phyloP scores from a whole-genome alignment of 352 stramenopile genomes.

The Pythium dissimile region DNA sequence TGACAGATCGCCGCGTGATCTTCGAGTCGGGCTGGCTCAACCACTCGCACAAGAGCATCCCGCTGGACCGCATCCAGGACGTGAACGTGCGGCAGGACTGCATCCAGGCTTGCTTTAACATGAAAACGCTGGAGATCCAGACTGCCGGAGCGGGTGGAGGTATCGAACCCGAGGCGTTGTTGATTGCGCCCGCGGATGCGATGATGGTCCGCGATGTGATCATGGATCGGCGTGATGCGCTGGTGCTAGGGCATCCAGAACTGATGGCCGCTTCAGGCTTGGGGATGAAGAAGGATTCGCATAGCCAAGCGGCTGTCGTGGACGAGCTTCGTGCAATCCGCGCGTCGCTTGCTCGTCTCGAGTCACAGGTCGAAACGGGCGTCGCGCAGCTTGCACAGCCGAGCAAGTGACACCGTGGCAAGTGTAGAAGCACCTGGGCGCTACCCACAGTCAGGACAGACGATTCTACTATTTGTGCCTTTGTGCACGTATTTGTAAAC shows the following conservation, averaged over 20 bases:
- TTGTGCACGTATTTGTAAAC: no score
- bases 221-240: slow-evolving; percentile 38
- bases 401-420: neutral
- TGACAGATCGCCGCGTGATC: slow-evolving; percentile 36
- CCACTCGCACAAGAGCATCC: slow-evolving; percentile 38
- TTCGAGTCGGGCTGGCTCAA: slow-evolving; percentile 39
- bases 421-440: no score
- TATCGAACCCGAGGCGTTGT: slow-evolving; percentile 21
- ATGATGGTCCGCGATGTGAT: slow-evolving; percentile 35
- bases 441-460: no score
- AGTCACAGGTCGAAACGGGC: slow-evolving; percentile 15
- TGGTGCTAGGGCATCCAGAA: slow-evolving; percentile 27
- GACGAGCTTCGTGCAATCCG: slow-evolving; percentile 17
- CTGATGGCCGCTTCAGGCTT: no score
- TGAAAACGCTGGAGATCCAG: slow-evolving; percentile 40
- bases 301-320: neutral
- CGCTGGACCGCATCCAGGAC: slow-evolving; percentile 44
- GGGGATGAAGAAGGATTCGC: neutral
- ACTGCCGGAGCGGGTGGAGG: slow-evolving; percentile 22
- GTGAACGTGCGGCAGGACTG: slow-evolving; percentile 39
- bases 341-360: slow-evolving; percentile 14
- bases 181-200: slow-evolving; percentile 34
- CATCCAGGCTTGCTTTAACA: slow-evolving; percentile 31
- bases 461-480: no score
- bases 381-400: slow-evolving; percentile 13